Percentiles rank a stretch among this genome's conserved stretches.
Evolutionary conservation across 495 filamentous ascomycete species (phyloP).

Genomic region (Aspergillus conjunctus): DNA sequence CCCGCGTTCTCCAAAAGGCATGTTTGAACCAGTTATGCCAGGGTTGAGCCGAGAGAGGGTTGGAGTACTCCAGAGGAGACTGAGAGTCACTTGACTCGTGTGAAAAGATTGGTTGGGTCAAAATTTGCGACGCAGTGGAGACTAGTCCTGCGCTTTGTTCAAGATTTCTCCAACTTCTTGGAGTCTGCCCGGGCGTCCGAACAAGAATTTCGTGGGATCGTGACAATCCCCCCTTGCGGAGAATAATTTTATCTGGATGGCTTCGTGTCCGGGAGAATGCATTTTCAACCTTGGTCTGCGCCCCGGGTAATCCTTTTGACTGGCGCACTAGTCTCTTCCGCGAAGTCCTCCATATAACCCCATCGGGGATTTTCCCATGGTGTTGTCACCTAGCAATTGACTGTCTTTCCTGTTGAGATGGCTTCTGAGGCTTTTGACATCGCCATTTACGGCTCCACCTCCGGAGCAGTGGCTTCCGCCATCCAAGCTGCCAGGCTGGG

Average conservation of each 20-base stretch:
- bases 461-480: conserved; percentile 1
- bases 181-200: background rate
- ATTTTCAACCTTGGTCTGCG: background rate
- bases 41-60: too few species aligned
- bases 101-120: background rate
- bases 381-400: background rate
- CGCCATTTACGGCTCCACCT: conserved; percentile 4
- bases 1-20: background rate
- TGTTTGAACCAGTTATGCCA: too few species aligned
- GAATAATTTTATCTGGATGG: background rate
- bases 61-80: too few species aligned
- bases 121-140: background rate
- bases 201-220: background rate
- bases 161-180: background rate
- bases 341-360: background rate
- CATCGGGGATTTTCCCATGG: background rate
- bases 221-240: too few species aligned
- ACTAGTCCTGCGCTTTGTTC: background rate
- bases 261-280: background rate
- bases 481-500: conserved; percentile 4
- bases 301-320: background rate
- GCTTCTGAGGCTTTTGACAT: conserved; percentile 2
- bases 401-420: background rate
- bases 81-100: background rate
- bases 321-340: background rate